Evolutionary conservation across 2,329 filamentous ascomycete species (phyloP).

Genomic region (Phaeosphaeriaceae sp.): DNA sequence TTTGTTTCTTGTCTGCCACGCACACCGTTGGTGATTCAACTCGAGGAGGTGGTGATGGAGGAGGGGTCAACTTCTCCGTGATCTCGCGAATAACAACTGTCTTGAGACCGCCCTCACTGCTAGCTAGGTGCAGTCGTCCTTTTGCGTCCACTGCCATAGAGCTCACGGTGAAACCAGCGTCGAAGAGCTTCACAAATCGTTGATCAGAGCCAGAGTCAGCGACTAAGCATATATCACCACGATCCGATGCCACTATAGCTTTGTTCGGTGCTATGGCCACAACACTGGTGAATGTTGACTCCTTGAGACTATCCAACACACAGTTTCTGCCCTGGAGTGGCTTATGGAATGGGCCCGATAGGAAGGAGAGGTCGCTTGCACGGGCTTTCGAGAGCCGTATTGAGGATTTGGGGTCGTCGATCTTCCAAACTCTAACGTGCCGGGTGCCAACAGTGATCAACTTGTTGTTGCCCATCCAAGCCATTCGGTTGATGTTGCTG

Average conservation of each 20-base stretch:
- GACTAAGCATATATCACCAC: slow-evolving; percentile 86
- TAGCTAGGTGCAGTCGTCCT: slow-evolving; percentile 71
- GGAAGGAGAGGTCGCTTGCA: slow-evolving; percentile 54
- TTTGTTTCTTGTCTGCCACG: slow-evolving; percentile 36
- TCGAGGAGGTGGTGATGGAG: slow-evolving; percentile 45
- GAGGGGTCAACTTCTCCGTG: slow-evolving; percentile 35
- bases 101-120: slow-evolving; percentile 66
- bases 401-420: slow-evolving; percentile 69
- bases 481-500: slow-evolving; percentile 81
- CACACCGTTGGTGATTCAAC: slow-evolving; percentile 41
- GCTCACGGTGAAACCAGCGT: slow-evolving; percentile 71
- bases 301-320: slow-evolving; percentile 79
- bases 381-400: slow-evolving; percentile 52
- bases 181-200: slow-evolving; percentile 71
- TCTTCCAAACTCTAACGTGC: slow-evolving; percentile 91
- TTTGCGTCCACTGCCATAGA: slow-evolving; percentile 68
- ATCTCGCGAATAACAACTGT: slow-evolving; percentile 52
- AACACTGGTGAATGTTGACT: slow-evolving; percentile 83
- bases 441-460: slow-evolving; percentile 88
- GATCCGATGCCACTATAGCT: slow-evolving; percentile 84
- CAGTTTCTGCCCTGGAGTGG: slow-evolving; percentile 87
- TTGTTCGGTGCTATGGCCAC: slow-evolving; percentile 74
- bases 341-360: slow-evolving; percentile 54
- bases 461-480: slow-evolving; percentile 83
- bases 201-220: slow-evolving; percentile 77